phyloP scores from a whole-genome alignment of 2,329 filamentous ascomycete genomes.

The Pseudocercospora fuligena region DNA sequence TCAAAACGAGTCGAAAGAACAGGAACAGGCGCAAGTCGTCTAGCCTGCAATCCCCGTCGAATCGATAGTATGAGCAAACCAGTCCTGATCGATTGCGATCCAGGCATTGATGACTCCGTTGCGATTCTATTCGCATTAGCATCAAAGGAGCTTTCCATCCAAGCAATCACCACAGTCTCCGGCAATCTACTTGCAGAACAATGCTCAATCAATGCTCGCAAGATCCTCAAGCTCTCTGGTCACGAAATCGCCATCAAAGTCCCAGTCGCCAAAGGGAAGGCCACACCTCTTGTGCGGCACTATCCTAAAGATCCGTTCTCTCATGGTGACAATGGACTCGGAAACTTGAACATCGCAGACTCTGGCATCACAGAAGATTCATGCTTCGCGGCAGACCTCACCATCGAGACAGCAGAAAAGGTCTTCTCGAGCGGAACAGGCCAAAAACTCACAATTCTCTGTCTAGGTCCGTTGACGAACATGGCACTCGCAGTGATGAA shows the following conservation, averaged over 20 bases:
- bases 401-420: background rate
- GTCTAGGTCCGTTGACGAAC: background rate
- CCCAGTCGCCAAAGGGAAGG: background rate
- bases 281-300: background rate
- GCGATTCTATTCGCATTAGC: background rate
- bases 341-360: background rate
- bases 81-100: background rate
- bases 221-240: background rate
- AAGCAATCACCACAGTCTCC: background rate
- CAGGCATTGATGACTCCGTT: background rate
- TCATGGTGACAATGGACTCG: background rate
- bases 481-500: background rate
- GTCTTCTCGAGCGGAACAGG: background rate
- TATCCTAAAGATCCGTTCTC: background rate
- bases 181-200: background rate
- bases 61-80: background rate
- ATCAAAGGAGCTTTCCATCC: background rate
- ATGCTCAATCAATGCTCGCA: background rate
- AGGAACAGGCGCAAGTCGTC: too few relatives aligned
- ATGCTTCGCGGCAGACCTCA: background rate
- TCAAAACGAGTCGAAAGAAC: too few relatives aligned
- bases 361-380: background rate
- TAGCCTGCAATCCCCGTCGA: background rate
- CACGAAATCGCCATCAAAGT: background rate
- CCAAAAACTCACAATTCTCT: background rate